Evolutionary conservation across 2,329 filamentous ascomycete genomes (phyloP), one percentile per base, ranked within the genome.

Genomic region (Aspergillus cejpii): DNA sequence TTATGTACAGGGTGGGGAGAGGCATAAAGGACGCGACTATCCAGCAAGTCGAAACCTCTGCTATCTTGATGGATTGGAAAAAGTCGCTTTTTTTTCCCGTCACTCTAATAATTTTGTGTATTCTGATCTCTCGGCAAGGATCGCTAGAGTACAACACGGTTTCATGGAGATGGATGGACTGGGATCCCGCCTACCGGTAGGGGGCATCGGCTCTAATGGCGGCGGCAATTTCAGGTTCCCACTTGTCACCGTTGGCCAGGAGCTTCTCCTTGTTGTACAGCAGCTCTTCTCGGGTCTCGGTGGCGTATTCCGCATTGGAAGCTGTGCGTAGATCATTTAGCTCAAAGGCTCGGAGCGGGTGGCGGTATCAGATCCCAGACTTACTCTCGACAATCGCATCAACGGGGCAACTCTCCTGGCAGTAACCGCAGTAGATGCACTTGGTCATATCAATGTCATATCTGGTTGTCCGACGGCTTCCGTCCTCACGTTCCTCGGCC

Each of bases 361-460:
- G 5, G 23, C 23, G 8, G 23, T 24, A 4, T 24, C 23, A 24
- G 4, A 24, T 4, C 8, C 23, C 4, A 8, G 45, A 67, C 75
- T 63, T 64, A 79, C 78, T 79, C 67, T 87, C 84, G 47, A 87
- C 84, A 69, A 87, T 98, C 48, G 92, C 92, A 72, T 98, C 92
- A 44, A 98, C 92, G 36, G 92, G 92, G 74, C 92, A 98, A 55
- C 87, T 94, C 77, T 98, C 92, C 76, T 96, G 91, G 80, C 92
- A 97, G 75, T 94, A 94, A 41, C 92, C 92, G 70, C 92, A 97
- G 81, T 97, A 98, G 72, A 98, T 98, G 76, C 92, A 98, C 79
- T 98, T 98, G 64, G 92, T 97, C 92, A 98, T 98, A 74, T 98
- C 92, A 66, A 98, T 96, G 69, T 98, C 92, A 74, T 98, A 98